Evolutionary conservation across 2,329 filamentous ascomycete species (phyloP).

Genomic region (Chaetomiaceae sp.): DNA sequence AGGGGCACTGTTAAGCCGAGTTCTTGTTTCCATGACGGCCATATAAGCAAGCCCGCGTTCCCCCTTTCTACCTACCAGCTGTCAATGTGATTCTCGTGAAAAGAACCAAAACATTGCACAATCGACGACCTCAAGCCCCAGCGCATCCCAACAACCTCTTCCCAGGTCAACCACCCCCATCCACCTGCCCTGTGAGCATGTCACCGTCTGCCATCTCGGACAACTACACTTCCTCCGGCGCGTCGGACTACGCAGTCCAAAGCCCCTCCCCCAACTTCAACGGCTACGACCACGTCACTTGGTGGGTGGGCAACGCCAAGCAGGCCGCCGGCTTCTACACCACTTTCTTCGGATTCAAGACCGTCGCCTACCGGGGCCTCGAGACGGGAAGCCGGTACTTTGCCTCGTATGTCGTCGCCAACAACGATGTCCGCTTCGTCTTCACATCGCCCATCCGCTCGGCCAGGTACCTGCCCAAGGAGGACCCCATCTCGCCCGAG

Average conservation of each 20-base stretch:
- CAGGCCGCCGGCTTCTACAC: conserved; percentile 89
- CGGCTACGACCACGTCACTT: conserved; percentile 89
- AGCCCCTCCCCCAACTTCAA: conserved; percentile 56
- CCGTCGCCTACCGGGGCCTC: conserved; percentile 78
- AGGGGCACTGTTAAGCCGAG: conserved; percentile 22
- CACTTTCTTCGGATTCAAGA: conserved; percentile 78
- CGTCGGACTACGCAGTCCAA: conserved; percentile 53
- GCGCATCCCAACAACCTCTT: neutral
- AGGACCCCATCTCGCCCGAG: conserved; percentile 57
- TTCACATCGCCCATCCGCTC: conserved; percentile 77
- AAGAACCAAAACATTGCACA: neutral
- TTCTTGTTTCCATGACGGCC: neutral
- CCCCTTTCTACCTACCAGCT: too few species aligned
- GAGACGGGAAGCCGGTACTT: conserved; percentile 80
- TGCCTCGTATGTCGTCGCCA: conserved; percentile 79
- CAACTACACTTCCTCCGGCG: conserved; percentile 39
- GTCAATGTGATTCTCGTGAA: too few species aligned
- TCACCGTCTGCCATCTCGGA: conserved; percentile 55
- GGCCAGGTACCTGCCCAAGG: conserved; percentile 46
- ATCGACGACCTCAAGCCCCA: neutral
- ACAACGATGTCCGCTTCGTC: conserved; percentile 73
- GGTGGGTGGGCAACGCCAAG: conserved; percentile 97
- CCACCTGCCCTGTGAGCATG: conserved; percentile 41
- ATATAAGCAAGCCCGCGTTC: neutral
- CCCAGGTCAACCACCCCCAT: neutral